A percentile compares a stretch with the other conserved stretches of the same genome.
phyloP scores from a whole-genome alignment of 495 filamentous ascomycete genomes.

The Parathielavia appendiculata region DNA sequence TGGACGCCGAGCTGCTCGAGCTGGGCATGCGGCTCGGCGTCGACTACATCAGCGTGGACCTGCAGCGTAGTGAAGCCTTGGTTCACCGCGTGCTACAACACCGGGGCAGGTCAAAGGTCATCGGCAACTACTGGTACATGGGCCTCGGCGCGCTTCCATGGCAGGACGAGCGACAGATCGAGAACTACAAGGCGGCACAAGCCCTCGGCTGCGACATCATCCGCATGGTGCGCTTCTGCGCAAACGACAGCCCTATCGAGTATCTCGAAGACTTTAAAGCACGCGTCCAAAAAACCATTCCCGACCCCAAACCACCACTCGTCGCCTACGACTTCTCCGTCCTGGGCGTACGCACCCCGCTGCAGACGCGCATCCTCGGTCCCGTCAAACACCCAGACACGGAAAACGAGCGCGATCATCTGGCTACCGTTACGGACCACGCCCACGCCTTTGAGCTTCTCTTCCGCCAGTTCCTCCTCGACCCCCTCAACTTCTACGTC shows the following conservation, averaged over 20 bases:
- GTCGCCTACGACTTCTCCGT: slow-evolving; percentile 70
- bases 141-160: slow-evolving; percentile 52
- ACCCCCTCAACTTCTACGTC: slow-evolving; percentile 70
- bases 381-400: slow-evolving; percentile 65
- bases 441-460: slow-evolving; percentile 51
- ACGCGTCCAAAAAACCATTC: slow-evolving; percentile 40
- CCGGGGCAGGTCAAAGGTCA: slow-evolving; percentile 67
- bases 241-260: slow-evolving; percentile 54
- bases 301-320: slow-evolving; percentile 53
- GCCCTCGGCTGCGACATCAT: slow-evolving; percentile 65
- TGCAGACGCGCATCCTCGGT: slow-evolving; percentile 63
- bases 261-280: slow-evolving; percentile 52
- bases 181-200: slow-evolving; percentile 53
- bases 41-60: slow-evolving; percentile 66
- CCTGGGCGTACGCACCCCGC: slow-evolving; percentile 60
- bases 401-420: slow-evolving; percentile 44
- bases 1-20: slow-evolving; percentile 58
- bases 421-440: slow-evolving; percentile 39
- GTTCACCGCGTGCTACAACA: slow-evolving; percentile 50
- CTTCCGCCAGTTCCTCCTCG: slow-evolving; percentile 52
- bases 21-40: slow-evolving; percentile 67
- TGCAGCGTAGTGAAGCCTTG: slow-evolving; percentile 50
- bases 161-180: slow-evolving; percentile 54
- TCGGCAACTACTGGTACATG: slow-evolving; percentile 57
- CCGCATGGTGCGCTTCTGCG: slow-evolving; percentile 59